Percentiles rank a stretch among this genome's conserved stretches.
Evolutionary conservation across 2,329 filamentous ascomycete species (phyloP).

Genomic region (Chalara sp.): DNA sequence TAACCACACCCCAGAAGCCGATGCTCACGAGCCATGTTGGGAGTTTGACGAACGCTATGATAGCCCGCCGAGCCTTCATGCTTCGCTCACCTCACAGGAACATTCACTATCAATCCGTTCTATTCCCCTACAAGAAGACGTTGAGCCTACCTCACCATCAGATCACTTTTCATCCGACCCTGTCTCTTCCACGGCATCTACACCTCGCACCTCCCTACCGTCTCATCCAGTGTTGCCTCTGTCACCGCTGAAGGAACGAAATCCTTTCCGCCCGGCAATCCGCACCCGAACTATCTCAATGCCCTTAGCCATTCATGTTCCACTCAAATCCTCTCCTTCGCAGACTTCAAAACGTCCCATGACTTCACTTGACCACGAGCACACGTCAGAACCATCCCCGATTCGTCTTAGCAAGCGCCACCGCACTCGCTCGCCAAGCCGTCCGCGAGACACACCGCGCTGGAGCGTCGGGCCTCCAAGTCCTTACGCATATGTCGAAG

Average conservation of each 20-base stretch:
- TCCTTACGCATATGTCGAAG: slow-evolving; percentile 20
- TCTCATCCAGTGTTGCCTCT: slow-evolving; percentile 8
- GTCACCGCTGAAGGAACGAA: slow-evolving; percentile 20
- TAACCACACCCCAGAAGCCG: slow-evolving; percentile 49
- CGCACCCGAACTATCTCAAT: slow-evolving; percentile 47
- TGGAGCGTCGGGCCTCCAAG: slow-evolving; percentile 36
- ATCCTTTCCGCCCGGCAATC: slow-evolving; percentile 35
- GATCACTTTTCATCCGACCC: slow-evolving; percentile 25
- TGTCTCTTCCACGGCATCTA: slow-evolving; percentile 18
- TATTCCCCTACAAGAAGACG: slow-evolving; percentile 27
- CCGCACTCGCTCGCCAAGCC: slow-evolving; percentile 49
- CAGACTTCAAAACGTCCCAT: slow-evolving; percentile 36
- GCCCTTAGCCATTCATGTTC: slow-evolving; percentile 33
- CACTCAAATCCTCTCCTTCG: slow-evolving; percentile 30
- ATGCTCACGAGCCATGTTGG: slow-evolving; percentile 62
- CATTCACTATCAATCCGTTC: slow-evolving; percentile 36
- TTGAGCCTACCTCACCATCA: slow-evolving; percentile 20
- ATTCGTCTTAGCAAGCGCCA: slow-evolving; percentile 18
- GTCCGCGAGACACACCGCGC: slow-evolving; percentile 46
- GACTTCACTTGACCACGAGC: slow-evolving; percentile 33
- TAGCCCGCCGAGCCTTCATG: not conserved
- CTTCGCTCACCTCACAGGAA: slow-evolving; percentile 31
- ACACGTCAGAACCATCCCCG: slow-evolving; percentile 15
- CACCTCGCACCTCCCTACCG: slow-evolving; percentile 19
- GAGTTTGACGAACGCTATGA: slow-evolving; percentile 42